Evolutionary conservation across 2,329 filamentous ascomycete genomes (phyloP), one percentile per base, ranked within the genome.

Genomic region (Aspergillus tamarii): DNA sequence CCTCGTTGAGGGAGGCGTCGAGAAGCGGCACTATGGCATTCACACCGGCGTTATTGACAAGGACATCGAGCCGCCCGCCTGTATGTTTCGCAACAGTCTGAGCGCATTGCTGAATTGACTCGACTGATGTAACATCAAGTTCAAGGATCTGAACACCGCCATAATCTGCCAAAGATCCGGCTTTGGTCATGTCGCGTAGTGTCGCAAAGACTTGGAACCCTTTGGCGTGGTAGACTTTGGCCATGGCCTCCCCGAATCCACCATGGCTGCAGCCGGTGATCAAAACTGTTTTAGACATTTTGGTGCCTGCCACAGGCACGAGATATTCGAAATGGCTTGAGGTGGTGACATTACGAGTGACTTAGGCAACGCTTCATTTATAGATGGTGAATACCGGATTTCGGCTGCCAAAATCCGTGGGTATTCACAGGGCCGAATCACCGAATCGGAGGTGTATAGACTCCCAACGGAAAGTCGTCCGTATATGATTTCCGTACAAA

Each of bases 131-230:
- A 30, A 68, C 58, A 14, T 68, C 69, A 1, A 69, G 64, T 5
- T 64, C 60, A 21, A 70, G 1, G n/a, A 64, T 59, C n/a, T 62
- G 56, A 36, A 69, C 64, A 8, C 64, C 64, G 2, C 64, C 48
- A 11, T 7, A 14, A 19, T 56, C 57, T n/a, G 36, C 52, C 11
- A 66, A 56, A 6, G 53, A 55, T 32, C 54, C 59, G 11, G 34
- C 53, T 32, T 70, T 69, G 21, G 67, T 16, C n/a, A 23, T 53
- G 32, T 62, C 81, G 74, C 73, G 81, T 65, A 50, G 28, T 11
- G 77, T 76, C 1, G 77, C 78, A 62, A 79, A 77, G 59, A 82
- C 77, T 1, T 64, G 70, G 54, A 73, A 73, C 50, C 74, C 75
- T 57, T 64, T 67, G 9, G 62, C 57, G 23, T 70, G 72, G 60